Percentiles rank a stretch among this genome's conserved stretches.
Conservation (phyloP, 495 filamentous ascomycete species). For the Hypoxylon subgilvum region DNA sequence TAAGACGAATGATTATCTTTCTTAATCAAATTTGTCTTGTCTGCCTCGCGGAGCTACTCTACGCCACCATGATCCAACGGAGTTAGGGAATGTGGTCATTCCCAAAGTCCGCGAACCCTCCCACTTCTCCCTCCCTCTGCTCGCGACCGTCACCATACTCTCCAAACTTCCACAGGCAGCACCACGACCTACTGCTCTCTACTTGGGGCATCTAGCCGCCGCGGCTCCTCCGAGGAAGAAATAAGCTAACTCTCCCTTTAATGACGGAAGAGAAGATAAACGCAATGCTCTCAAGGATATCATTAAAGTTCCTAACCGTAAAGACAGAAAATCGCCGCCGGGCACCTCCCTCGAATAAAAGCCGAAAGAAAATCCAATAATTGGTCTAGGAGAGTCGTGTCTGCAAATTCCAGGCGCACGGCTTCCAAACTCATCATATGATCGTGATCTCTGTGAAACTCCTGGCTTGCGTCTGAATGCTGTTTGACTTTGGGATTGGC, state of each 20-base stretch:
- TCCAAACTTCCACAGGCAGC: not conserved
- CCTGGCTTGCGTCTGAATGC: conserved; percentile 15
- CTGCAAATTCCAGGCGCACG: not conserved
- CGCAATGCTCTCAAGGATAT: conserved; percentile 43
- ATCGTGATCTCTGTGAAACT: conserved; percentile 30
- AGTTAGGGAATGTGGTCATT: conserved; percentile 7
- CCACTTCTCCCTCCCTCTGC: not conserved
- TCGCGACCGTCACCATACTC: not conserved
- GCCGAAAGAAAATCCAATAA: conserved; percentile 30
- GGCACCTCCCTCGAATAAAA: conserved; percentile 35
- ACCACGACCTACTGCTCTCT: not conserved
- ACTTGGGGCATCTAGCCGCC: conserved; percentile 5
- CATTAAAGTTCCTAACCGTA: conserved; percentile 44
- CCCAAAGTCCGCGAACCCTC: not conserved
- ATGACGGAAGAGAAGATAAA: conserved; percentile 7
- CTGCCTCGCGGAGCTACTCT: too few species aligned
- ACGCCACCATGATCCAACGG: too few species aligned
- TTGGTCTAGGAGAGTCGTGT: conserved; percentile 9
- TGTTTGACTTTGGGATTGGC: conserved; percentile 13
- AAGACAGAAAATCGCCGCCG: conserved; percentile 40
- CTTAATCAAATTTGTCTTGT: too few species aligned
- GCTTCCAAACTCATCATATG: conserved; percentile 13
- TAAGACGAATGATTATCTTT: too few species aligned
- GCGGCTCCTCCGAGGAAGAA: not conserved
- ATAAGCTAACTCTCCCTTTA: not conserved